phyloP scores from a whole-genome alignment of 495 filamentous ascomycete genomes.

The Penicillium arizonense region DNA sequence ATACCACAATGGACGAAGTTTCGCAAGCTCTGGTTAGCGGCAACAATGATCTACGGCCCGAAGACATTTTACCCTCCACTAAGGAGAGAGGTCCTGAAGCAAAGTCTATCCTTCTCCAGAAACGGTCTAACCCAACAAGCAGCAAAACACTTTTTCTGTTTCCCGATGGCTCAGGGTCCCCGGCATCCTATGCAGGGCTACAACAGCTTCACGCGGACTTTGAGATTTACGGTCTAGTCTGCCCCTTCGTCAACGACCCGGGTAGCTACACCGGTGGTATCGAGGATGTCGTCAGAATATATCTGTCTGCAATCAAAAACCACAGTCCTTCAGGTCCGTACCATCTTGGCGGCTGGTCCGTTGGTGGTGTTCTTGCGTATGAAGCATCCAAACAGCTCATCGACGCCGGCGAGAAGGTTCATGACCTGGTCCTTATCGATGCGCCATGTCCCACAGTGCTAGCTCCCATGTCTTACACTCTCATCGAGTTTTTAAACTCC shows the following conservation, averaged over 20 bases:
- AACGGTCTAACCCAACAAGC: too few relatives aligned
- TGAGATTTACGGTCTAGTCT: not conserved
- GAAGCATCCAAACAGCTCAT: constrained; percentile 26
- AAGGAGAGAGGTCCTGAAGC: too few relatives aligned
- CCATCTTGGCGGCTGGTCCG: constrained; percentile 41
- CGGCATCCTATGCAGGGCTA: not conserved
- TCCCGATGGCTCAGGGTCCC: not conserved
- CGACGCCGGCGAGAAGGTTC: not conserved
- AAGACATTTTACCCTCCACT: too few relatives aligned
- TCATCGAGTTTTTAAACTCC: too few relatives aligned
- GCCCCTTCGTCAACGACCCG: not conserved
- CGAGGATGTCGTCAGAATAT: not conserved
- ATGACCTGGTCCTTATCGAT: not conserved
- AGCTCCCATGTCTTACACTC: too few relatives aligned
- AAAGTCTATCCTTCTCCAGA: too few relatives aligned
- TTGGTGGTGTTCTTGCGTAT: constrained; percentile 42
- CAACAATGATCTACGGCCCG: too few relatives aligned
- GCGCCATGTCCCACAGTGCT: not conserved
- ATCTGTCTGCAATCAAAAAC: not conserved
- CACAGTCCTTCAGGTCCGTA: constrained; percentile 1
- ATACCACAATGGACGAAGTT: too few relatives aligned
- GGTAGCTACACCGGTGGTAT: not conserved
- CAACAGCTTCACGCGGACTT: too few relatives aligned
- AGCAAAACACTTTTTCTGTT: not conserved
- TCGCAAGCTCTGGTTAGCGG: too few relatives aligned